Evolutionary conservation across 2,329 filamentous ascomycete genomes (phyloP), one percentile per base, ranked within the genome.

Genomic region (Sporothrix dimorphospora): DNA sequence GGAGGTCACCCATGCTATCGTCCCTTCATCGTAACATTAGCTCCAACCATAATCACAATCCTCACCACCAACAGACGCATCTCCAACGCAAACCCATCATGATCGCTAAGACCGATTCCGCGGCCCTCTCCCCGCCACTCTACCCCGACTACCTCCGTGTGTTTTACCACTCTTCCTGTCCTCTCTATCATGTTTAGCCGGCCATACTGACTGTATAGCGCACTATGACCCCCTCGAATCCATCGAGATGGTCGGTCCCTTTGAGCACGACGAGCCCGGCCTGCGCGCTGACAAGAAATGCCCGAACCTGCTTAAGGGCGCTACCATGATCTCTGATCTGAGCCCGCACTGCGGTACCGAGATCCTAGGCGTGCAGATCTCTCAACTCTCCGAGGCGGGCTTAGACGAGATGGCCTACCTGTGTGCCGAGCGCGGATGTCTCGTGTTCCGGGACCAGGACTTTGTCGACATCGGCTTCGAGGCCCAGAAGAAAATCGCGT

Each of bases 291-390:
- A 78, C 63, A 74, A 70, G 38, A 55, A 45, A 3, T 72, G 75
- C 27, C 76, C 77, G 7, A 74, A 78, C 49, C 74, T 78, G 4
- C 74, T 78, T 6, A 73, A 72, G 24, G 70, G 70, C 8, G 76
- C 75, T n/a, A 75, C 74, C 21, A 75, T 73, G 40, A 71, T 76
- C 30, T 70, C 72, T 27, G 77, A 79, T 24, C 72, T 79, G 21
- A 77, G 74, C 14, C 77, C 78, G n/a, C 75, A 77, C 70, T 74
- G 75, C 66, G 75, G 78, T 34, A 77, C 76, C 0, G 76, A 78
- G 67, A 72, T 78, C 34, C 73, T 73, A 11, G 76, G 76, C 40
- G 73, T 77, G 9, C 76, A 78, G 71, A 72, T 76, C 19, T 71
- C 74, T 2, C 19, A 74, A n/a, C 68, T 76, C 14, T 71, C 71